Percentiles rank a stretch among this genome's conserved stretches.
Evolutionary conservation across 148 eudicot species (phyloP).

Genomic region (Bassia scoparia): DNA sequence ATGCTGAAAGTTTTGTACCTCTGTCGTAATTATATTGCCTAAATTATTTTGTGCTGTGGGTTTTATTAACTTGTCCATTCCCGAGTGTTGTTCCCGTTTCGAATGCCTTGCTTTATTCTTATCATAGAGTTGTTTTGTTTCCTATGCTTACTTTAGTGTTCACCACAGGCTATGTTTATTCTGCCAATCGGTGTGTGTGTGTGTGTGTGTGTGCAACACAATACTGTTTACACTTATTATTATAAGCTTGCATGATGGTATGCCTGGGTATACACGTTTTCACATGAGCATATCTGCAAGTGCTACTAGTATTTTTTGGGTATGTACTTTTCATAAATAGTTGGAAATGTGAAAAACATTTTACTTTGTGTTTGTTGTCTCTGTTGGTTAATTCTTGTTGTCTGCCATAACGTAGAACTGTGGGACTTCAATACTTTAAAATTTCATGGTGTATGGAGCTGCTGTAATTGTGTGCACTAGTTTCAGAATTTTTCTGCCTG

Average conservation of each 20-base stretch:
- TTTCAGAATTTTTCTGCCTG: constrained; percentile 1
- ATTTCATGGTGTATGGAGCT: background rate
- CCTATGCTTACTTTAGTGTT: background rate
- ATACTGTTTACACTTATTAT: background rate
- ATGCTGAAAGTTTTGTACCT: no score
- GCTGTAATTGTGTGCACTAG: background rate
- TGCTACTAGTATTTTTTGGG: background rate
- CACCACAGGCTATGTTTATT: background rate
- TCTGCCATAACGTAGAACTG: background rate
- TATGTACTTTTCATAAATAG: background rate
- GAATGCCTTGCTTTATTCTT: no score
- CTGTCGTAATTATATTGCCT: no score
- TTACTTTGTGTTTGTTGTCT: background rate
- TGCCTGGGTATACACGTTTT: background rate
- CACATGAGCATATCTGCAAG: no score
- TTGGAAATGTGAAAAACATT: background rate
- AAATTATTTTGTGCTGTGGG: no score
- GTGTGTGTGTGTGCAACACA: no score
- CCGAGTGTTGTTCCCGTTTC: no score
- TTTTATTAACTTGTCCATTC: no score
- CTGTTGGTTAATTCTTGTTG: background rate
- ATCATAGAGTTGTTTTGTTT: background rate
- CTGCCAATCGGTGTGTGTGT: no score
- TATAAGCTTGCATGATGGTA: background rate
- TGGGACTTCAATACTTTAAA: background rate